Evolutionary conservation across 177 flowering plant species (phyloP), one percentile per base, ranked within the genome.

Genomic region (Vitis hybrid): DNA sequence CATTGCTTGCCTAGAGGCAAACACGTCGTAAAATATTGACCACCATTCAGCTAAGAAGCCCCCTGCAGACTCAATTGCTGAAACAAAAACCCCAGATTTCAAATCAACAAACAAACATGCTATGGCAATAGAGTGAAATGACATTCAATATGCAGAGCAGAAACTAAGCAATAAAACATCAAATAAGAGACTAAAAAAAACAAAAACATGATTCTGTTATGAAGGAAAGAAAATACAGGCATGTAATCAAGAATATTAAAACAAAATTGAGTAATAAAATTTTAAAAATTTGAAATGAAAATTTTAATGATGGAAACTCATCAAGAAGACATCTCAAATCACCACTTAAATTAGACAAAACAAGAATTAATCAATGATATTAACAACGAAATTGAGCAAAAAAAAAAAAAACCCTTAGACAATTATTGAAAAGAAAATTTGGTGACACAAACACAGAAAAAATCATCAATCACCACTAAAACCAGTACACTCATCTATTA

Each of bases 1-100:
- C 30, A 18, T n/a, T 6, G 3, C 15, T 23, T 64, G 55, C 69
- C 65, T 67, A 49, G 71, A 49, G 54, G 17, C 49, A 70, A 49
- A 80, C 58, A 56, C 18, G 14, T 80, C 80, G 59, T 61, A 68
- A 67, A 82, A 80, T 26, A 78, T 32, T 3, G 78, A 64, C 83
- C 81, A 82, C 85, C 83, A 82, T 15, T 80, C 82, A 13, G 56
- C 15, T 23, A 82, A 64, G 66, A 82, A 82, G 15, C 81, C 81
- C 11, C 73, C 75, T 0, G 80, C 70, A 70, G 74, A 55, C 69
- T 70, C 72, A 23, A 77, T 65, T 19, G 19, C 82, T 82, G 77
- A 68, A 67, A 15, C 17, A 52, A 51, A 66, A 68, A 58, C 0
- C 12, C 4, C 60, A 60, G 4, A 12, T 39, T 15, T 62, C 51